Evolutionary conservation across 192 early-diverging fungal species (phyloP).

Genomic region (Gamsiella multidivaricata): DNA sequence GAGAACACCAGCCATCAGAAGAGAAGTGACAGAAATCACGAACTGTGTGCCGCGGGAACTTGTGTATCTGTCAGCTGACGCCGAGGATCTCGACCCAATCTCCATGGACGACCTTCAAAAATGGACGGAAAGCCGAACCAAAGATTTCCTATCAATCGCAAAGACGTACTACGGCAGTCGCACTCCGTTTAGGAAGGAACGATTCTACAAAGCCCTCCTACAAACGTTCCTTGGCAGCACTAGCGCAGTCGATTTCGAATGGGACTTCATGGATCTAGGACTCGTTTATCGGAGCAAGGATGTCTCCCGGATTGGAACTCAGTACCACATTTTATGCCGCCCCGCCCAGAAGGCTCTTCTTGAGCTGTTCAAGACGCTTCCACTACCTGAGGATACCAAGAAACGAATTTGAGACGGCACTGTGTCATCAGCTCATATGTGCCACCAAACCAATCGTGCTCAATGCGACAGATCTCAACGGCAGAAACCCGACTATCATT

Average conservation of each 20-base stretch:
- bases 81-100: constrained; percentile 8
- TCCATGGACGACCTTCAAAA: constrained; percentile 11
- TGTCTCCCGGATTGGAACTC: constrained; percentile 1
- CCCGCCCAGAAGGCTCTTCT: constrained; percentile 38
- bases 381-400: constrained; percentile 21
- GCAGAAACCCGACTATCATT: constrained; percentile 8
- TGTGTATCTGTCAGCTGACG: constrained; percentile 11
- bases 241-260: constrained; percentile 24
- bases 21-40: constrained; percentile 23
- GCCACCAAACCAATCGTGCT: constrained; percentile 19
- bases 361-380: constrained; percentile 38
- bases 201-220: constrained; percentile 35
- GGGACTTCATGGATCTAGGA: constrained; percentile 36
- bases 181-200: no score
- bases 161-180: constrained; percentile 9
- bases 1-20: constrained; percentile 8
- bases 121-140: constrained; percentile 3
- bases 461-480: constrained; percentile 46
- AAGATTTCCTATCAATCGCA: constrained; percentile 2
- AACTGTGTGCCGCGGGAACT: constrained; percentile 51
- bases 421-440: constrained; percentile 32
- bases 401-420: constrained; percentile 37
- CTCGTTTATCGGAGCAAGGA: constrained; percentile 41
- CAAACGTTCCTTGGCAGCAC: constrained; percentile 23
- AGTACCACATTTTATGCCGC: constrained; percentile 30